These are phyloP conservation scores for Phylloporus sp. DNA, from an alignment of 768 basidiomycete genomes.

Conservation along the genomic window DNA sequence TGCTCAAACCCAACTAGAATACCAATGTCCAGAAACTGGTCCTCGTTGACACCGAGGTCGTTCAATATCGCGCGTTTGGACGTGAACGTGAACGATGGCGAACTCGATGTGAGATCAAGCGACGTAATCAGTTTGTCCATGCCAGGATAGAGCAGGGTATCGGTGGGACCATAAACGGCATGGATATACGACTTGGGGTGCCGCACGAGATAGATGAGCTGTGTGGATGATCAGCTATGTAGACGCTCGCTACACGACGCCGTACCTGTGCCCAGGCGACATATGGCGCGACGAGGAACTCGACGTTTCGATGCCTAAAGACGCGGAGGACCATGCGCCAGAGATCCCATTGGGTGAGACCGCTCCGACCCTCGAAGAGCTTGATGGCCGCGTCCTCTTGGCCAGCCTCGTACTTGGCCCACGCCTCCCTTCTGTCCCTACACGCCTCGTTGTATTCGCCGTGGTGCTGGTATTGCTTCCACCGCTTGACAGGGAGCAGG, in stretches of 20 bases:
- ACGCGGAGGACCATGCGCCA: slow-evolving; percentile 90
- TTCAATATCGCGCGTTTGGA: slow-evolving; percentile 74
- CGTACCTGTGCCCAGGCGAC: slow-evolving; percentile 90
- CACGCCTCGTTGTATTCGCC: slow-evolving; percentile 62
- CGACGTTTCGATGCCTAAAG: slow-evolving; percentile 91
- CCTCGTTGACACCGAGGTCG: slow-evolving; percentile 66
- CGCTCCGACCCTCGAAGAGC: slow-evolving; percentile 73
- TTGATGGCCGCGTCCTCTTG: slow-evolving; percentile 86
- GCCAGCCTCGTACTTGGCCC: slow-evolving; percentile 90
- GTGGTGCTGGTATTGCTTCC: slow-evolving; percentile 52
- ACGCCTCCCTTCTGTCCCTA: slow-evolving; percentile 78
- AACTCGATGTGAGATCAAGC: slow-evolving; percentile 66
- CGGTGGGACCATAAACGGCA: slow-evolving; percentile 87
- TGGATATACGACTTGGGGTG: slow-evolving; percentile 94
- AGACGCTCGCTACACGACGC: slow-evolving; percentile 27
- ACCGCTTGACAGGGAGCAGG: slow-evolving; percentile 70
- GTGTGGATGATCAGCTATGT: slow-evolving; percentile 10
- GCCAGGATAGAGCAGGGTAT: slow-evolving; percentile 83
- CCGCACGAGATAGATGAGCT: slow-evolving; percentile 94
- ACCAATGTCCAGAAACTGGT: slow-evolving; percentile 92
- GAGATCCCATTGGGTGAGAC: slow-evolving; percentile 83
- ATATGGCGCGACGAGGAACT: slow-evolving; percentile 96
- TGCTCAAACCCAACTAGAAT: slow-evolving; percentile 89
- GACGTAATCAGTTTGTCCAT: slow-evolving; percentile 89
- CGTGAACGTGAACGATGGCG: slow-evolving; percentile 76